A percentile compares a stretch with the other conserved stretches of the same genome.
phyloP scores from a whole-genome alignment of 1,284 basidiomycete genomes.

The Pyrrhoderma lamaoense region DNA sequence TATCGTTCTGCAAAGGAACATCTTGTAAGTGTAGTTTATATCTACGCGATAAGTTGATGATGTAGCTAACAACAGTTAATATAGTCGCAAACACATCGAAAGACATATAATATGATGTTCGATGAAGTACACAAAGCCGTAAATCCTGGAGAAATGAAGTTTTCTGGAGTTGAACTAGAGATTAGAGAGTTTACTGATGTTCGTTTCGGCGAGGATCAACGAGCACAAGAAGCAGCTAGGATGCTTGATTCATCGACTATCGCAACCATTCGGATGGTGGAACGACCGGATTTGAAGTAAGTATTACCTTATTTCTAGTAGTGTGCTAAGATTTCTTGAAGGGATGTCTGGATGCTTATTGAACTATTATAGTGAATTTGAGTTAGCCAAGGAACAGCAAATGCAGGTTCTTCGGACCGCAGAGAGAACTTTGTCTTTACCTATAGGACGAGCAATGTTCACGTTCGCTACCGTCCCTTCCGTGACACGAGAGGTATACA shows the following conservation, averaged over 20 bases:
- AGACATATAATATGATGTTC: conserved; percentile 45
- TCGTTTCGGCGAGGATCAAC: conserved; percentile 79
- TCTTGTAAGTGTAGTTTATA: conserved; percentile 37
- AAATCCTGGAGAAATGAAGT: conserved; percentile 39
- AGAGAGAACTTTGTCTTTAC: conserved; percentile 78
- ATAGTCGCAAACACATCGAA: too few species aligned
- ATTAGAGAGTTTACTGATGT: conserved; percentile 71
- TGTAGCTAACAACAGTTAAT: background rate
- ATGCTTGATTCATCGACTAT: conserved; percentile 76
- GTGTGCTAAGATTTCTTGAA: too few species aligned
- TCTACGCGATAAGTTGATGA: background rate
- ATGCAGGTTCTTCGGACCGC: conserved; percentile 70
- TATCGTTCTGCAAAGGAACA: conserved; percentile 51
- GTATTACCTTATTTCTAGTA: conserved; percentile 23
- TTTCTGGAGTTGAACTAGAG: conserved; percentile 65
- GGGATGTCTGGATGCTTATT: background rate
- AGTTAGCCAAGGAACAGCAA: conserved; percentile 76
- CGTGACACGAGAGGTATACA: conserved; percentile 69
- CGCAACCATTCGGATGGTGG: conserved; percentile 57
- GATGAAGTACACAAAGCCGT: conserved; percentile 42
- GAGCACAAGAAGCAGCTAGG: conserved; percentile 80
- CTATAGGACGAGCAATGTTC: conserved; percentile 84
- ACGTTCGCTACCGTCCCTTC: conserved; percentile 71
- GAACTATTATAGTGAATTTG: conserved; percentile 54
- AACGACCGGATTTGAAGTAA: conserved; percentile 68